Percentiles rank a stretch among this genome's conserved stretches.
These are phyloP conservation scores for Wickerhamia fluorescens DNA, from an alignment of 805 yeast genomes.

Conservation along the genomic window DNA sequence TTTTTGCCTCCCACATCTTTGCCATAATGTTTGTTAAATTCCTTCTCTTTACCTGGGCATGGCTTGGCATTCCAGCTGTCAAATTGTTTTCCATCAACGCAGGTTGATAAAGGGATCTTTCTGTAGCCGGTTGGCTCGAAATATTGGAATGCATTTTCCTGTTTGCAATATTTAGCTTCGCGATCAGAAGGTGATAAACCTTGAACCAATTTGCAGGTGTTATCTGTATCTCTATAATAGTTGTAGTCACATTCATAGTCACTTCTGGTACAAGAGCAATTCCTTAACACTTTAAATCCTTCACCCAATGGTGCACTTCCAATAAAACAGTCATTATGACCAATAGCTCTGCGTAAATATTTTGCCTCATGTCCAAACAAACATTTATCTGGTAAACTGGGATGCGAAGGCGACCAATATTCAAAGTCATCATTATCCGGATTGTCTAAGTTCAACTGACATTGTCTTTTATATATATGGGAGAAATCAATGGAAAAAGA, in stretches of 20 bases:
- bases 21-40: conserved; percentile 49
- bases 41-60: conserved; percentile 81
- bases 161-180: conserved; percentile 48
- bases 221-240: conserved; percentile 61
- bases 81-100: conserved; percentile 70
- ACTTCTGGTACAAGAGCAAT: conserved; percentile 78
- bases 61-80: conserved; percentile 61
- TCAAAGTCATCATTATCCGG: conserved; percentile 36
- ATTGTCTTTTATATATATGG: conserved; percentile 28
- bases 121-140: conserved; percentile 92
- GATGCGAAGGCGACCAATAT: conserved; percentile 37
- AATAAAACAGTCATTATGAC: conserved; percentile 60
- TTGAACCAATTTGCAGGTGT: conserved; percentile 76
- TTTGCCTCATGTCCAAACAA: conserved; percentile 37
- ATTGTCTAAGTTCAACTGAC: conserved; percentile 36
- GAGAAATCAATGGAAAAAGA: conserved; percentile 35
- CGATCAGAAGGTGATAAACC: conserved; percentile 68
- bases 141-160: conserved; percentile 54
- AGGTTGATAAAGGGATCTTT: conserved; percentile 75
- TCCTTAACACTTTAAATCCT: conserved; percentile 49
- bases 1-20: conserved; percentile 50
- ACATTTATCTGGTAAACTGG: conserved; percentile 29
- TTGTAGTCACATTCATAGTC: conserved; percentile 96
- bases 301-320: conserved; percentile 51
- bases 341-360: conserved; percentile 35